Evolutionary conservation across 2,329 filamentous ascomycete genomes (phyloP).

Genomic region (Chaetomiaceae sp.): DNA sequence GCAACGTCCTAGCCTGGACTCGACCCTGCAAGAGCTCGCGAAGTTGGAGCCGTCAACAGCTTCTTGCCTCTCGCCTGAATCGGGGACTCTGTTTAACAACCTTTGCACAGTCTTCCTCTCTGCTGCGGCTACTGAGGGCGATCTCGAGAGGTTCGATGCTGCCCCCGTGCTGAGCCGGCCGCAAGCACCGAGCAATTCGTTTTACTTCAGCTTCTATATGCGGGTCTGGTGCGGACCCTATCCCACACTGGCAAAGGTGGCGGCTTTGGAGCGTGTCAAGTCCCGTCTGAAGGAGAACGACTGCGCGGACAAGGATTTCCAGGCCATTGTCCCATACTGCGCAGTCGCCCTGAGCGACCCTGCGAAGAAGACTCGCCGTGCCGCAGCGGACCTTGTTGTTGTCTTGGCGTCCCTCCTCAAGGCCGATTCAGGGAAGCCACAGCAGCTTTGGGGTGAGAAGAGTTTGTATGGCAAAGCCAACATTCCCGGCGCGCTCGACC

Average conservation of each 20-base stretch:
- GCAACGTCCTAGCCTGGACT: conserved; percentile 36
- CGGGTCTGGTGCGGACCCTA: conserved; percentile 69
- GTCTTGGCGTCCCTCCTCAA: conserved; percentile 49
- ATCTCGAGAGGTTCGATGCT: conserved; percentile 48
- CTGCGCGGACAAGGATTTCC: conserved; percentile 57
- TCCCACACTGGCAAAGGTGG: conserved; percentile 61
- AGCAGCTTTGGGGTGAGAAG: conserved; percentile 53
- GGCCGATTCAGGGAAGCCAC: conserved; percentile 13
- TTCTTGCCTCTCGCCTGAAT: conserved; percentile 49
- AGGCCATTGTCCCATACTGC: conserved; percentile 77
- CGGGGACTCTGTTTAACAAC: conserved; percentile 51
- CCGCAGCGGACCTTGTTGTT: conserved; percentile 63
- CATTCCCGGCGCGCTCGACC: conserved; percentile 53
- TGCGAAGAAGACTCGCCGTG: conserved; percentile 69
- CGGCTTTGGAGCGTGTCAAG: conserved; percentile 63
- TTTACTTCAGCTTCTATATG: conserved; percentile 71
- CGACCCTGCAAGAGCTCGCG: conserved; percentile 37
- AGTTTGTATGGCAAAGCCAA: conserved; percentile 58
- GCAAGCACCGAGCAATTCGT: conserved; percentile 53
- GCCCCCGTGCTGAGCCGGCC: conserved; percentile 50
- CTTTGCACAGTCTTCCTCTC: conserved; percentile 55
- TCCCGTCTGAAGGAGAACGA: conserved; percentile 49
- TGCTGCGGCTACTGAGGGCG: conserved; percentile 42
- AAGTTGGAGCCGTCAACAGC: conserved; percentile 28
- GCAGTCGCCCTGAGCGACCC: conserved; percentile 70